Evolutionary conservation across 2,329 filamentous ascomycete species (phyloP), one percentile per base, ranked within the genome.

Genomic region (Curvularia verruculosa): DNA sequence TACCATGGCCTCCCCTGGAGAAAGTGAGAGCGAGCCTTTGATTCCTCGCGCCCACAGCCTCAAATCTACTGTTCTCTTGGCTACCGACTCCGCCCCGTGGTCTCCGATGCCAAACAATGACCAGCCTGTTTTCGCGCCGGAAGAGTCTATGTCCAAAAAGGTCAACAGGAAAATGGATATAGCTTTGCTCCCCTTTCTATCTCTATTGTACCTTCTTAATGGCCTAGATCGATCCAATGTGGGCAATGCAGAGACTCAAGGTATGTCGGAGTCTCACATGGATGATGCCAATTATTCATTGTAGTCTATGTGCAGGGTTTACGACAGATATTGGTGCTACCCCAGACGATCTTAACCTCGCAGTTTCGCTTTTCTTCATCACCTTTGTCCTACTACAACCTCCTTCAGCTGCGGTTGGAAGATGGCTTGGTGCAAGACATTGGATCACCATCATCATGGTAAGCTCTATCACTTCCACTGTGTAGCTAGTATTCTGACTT

Each of bases 241-340:
- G 13, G 67, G 67, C 0, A 69, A 69, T 52, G 67, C 67, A n/a
- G 64, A 69, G 48, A 69, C 66, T 8, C 65, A 66, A 59, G 66
- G 63, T 65, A 41, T 36, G 63, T 45, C 29, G n/a, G 15, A 26
- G 41, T 39, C 44, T 39, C 24, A 21, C 21, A 18, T 18, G 19
- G 29, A 29, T 52, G 43, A 52, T 39, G 26, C 36, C 40, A 36
- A 50, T 18, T 23, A 44, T 40, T 46, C 36, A 36, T 49, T 39
- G 28, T 43, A 56, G 15, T 8, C 37, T 23, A 12, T 21, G 34
- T 28, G 26, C 23, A 68, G 64, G 61, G 12, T 70, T 68, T 48
- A 69, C 60, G 34, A 58, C 52, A 29, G 66, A 69, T 34, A 61
- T 69, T 28, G 59, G 59, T 15, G 61, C 64, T 10, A 60, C 60